Evolutionary conservation across 2,329 filamentous ascomycete genomes (phyloP).

Genomic region (Neoarthrinium moseri): DNA sequence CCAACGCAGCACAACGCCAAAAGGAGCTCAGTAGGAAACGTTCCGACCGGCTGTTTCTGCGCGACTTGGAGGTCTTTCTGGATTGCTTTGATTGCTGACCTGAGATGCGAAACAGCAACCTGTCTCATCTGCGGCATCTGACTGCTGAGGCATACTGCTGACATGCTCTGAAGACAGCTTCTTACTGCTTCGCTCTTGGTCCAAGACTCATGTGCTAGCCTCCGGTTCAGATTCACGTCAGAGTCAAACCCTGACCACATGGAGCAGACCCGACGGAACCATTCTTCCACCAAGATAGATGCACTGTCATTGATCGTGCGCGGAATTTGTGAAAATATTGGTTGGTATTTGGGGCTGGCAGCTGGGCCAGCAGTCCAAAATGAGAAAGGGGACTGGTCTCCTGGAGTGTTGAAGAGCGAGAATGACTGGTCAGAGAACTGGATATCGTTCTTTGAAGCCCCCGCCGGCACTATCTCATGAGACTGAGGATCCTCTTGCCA

Average conservation of each 20-base stretch:
- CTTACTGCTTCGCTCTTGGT: slow-evolving; percentile 35
- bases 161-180: slow-evolving; percentile 39
- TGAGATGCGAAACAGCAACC: slow-evolving; percentile 31
- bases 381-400: background rate
- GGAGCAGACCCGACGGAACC: slow-evolving; percentile 39
- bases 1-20: slow-evolving; percentile 39
- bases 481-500: slow-evolving; percentile 10
- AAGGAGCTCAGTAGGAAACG: slow-evolving; percentile 32
- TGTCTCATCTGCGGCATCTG: slow-evolving; percentile 34
- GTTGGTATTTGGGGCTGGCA: slow-evolving; percentile 9
- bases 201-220: slow-evolving; percentile 34
- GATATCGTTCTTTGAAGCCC: background rate
- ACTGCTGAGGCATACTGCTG: slow-evolving; percentile 33
- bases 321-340: slow-evolving; percentile 13
- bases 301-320: slow-evolving; percentile 24
- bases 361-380: slow-evolving; percentile 2
- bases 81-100: slow-evolving; percentile 30
- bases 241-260: slow-evolving; percentile 41
- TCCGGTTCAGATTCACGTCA: slow-evolving; percentile 35
- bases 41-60: slow-evolving; percentile 13
- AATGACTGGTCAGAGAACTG: slow-evolving; percentile 1
- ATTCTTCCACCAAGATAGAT: slow-evolving; percentile 33
- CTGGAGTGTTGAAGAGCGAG: background rate
- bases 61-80: slow-evolving; percentile 31
- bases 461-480: background rate